phyloP scores from a whole-genome alignment of 2,329 filamentous ascomycete species.

The Diaporthe longicolla region DNA sequence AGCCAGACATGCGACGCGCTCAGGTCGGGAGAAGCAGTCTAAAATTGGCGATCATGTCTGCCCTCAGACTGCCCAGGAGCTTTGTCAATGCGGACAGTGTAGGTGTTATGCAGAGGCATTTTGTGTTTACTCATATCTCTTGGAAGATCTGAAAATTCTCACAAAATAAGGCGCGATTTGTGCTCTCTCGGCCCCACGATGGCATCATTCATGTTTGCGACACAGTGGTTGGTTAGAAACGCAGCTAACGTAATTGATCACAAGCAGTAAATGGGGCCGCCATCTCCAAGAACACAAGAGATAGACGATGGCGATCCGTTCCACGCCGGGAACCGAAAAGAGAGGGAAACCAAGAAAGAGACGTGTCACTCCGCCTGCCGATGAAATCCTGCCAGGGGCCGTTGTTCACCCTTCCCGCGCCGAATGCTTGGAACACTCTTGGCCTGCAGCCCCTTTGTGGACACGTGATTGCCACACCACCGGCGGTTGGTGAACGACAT shows the following conservation, averaged over 20 bases:
- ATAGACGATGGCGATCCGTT: slow-evolving; percentile 22
- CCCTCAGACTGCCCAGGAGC: background rate
- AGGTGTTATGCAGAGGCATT: no score
- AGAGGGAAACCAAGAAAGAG: background rate
- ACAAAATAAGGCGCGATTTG: background rate
- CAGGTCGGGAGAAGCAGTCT: background rate
- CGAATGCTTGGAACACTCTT: slow-evolving; percentile 30
- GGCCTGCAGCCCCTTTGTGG: slow-evolving; percentile 12
- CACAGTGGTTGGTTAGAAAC: background rate
- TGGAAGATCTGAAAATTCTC: no score
- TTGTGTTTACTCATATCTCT: background rate
- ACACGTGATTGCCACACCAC: background rate
- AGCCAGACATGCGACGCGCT: background rate
- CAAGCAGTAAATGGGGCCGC: background rate
- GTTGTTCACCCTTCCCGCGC: slow-evolving; percentile 15
- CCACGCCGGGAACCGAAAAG: background rate
- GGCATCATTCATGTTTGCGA: background rate
- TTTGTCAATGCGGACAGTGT: background rate
- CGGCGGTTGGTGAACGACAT: background rate
- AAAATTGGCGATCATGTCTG: background rate
- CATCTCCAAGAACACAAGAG: slow-evolving; percentile 11
- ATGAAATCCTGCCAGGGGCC: slow-evolving; percentile 1
- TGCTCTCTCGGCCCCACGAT: background rate
- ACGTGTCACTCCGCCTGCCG: slow-evolving; percentile 20
- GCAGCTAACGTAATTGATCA: background rate